Percentiles rank a stretch among this genome's conserved stretches.
Evolutionary conservation across 352 stramenopile species (phyloP).

Genomic region (Globisporangium splendens): DNA sequence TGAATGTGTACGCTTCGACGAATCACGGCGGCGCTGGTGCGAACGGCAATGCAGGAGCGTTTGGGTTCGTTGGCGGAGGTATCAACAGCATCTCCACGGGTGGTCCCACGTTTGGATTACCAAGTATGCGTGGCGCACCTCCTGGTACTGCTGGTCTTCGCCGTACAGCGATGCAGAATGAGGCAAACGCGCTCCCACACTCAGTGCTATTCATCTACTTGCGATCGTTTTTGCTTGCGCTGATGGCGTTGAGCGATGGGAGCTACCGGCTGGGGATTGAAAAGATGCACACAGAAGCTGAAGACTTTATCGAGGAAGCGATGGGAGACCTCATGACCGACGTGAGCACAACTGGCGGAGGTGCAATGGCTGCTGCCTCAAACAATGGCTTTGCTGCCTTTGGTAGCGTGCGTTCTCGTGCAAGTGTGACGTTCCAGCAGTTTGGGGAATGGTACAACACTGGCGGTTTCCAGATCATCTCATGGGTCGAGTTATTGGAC

Average conservation of each 20-base stretch:
- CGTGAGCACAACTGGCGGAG: conserved; percentile 47
- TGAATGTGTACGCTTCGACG: conserved; percentile 57
- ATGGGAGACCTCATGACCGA: conserved; percentile 85
- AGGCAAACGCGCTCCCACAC: conserved; percentile 64
- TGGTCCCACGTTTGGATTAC: conserved; percentile 45
- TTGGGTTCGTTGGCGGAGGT: conserved; percentile 26
- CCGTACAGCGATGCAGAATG: conserved; percentile 32
- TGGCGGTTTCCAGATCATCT: conserved; percentile 75
- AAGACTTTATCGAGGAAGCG: conserved; percentile 85
- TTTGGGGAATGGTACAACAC: conserved; percentile 91
- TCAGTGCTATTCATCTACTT: conserved; percentile 86
- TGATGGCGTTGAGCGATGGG: conserved; percentile 85
- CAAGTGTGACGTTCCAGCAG: conserved; percentile 86
- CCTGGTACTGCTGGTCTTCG: conserved; percentile 31
- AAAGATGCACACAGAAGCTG: conserved; percentile 83
- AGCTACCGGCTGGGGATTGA: conserved; percentile 81
- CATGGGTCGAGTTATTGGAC: conserved; percentile 84
- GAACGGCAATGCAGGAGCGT: conserved; percentile 20
- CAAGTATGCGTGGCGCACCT: conserved; percentile 42
- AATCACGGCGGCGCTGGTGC: conserved; percentile 21
- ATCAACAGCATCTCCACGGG: conserved; percentile 51
- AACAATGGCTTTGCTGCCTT: conserved; percentile 53
- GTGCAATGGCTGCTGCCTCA: conserved; percentile 1
- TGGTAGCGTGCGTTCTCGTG: conserved; percentile 56
- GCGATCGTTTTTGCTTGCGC: conserved; percentile 73